Conservation (phyloP, 2,329 filamentous ascomycete species). For the Grosmannia clavigera region DNA sequence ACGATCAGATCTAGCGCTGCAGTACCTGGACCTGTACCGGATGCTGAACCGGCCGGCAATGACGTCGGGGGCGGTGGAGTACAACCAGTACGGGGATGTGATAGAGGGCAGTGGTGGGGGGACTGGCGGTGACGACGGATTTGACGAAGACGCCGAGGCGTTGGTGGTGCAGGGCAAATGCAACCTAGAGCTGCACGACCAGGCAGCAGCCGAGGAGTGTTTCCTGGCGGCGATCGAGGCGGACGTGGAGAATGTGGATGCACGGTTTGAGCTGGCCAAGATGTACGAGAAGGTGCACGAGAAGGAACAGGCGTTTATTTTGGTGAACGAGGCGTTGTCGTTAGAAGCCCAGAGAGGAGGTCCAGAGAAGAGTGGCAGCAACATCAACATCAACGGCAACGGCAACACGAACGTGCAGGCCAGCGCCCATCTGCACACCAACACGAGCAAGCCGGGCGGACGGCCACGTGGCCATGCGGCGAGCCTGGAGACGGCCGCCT, state of each 20-base stretch:
- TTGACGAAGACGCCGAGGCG: slow-evolving; percentile 31
- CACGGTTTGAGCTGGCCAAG: slow-evolving; percentile 67
- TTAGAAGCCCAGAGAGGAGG: slow-evolving; percentile 31
- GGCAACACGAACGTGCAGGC: slow-evolving; percentile 15
- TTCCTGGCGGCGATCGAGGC: slow-evolving; percentile 64
- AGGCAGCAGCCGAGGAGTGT: slow-evolving; percentile 61
- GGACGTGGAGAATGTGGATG: slow-evolving; percentile 60
- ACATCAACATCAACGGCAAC: slow-evolving; percentile 15
- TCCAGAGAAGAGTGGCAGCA: slow-evolving; percentile 16
- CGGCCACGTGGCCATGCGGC: slow-evolving; percentile 12
- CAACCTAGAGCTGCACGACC: slow-evolving; percentile 50
- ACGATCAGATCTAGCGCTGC: slow-evolving; percentile 30
- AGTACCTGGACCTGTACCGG: slow-evolving; percentile 44
- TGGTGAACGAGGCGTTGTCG: slow-evolving; percentile 62
- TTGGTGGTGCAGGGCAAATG: slow-evolving; percentile 52
- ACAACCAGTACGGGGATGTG: slow-evolving; percentile 3
- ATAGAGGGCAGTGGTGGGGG: background rate
- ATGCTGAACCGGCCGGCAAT: slow-evolving; percentile 27
- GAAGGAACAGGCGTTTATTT: slow-evolving; percentile 63
- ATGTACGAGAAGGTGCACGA: slow-evolving; percentile 68
- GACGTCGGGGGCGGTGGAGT: background rate
- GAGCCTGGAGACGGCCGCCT: slow-evolving; percentile 11
- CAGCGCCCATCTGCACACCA: no score
- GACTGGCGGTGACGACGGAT: slow-evolving; percentile 17
- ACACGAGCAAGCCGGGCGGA: background rate